Evolutionary conservation across 1,284 basidiomycete genomes (phyloP).

Genomic region (Puccinia horiana): DNA sequence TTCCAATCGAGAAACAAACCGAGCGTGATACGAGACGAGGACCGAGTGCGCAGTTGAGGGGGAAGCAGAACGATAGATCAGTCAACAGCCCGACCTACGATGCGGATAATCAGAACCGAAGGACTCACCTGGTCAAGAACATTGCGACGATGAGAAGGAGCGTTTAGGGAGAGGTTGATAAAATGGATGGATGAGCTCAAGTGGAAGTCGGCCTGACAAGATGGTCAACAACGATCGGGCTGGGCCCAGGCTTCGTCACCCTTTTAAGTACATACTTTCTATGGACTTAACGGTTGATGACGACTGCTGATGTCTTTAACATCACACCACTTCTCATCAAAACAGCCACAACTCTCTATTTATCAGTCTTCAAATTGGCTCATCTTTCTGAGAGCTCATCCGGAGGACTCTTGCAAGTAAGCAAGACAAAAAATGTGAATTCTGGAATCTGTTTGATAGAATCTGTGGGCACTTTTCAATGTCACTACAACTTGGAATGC

Average conservation of each 20-base stretch:
- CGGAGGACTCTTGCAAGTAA: too few species aligned
- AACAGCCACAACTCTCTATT: too few species aligned
- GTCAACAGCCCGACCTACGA: background rate
- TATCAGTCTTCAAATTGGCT: too few species aligned
- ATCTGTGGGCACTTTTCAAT: too few species aligned
- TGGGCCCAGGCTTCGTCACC: conserved; percentile 10
- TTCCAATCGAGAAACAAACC: background rate
- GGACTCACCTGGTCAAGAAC: conserved; percentile 28
- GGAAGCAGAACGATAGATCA: background rate
- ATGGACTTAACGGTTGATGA: background rate
- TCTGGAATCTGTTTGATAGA: too few species aligned
- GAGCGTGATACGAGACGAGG: background rate
- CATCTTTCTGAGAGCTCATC: too few species aligned
- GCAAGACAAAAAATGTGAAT: too few species aligned
- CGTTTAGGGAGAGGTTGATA: background rate
- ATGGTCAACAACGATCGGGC: conserved; percentile 13
- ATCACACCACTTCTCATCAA: background rate
- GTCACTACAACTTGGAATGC: too few species aligned
- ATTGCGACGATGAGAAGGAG: background rate
- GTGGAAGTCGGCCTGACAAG: background rate
- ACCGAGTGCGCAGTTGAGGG: background rate
- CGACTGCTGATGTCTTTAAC: background rate
- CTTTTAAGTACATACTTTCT: conserved; percentile 6
- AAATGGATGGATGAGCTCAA: background rate
- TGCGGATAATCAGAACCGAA: background rate